A percentile compares a stretch with the other conserved stretches of the same genome.
phyloP scores from a whole-genome alignment of 1,284 basidiomycete species.

The Fomitopsis pinicola region DNA sequence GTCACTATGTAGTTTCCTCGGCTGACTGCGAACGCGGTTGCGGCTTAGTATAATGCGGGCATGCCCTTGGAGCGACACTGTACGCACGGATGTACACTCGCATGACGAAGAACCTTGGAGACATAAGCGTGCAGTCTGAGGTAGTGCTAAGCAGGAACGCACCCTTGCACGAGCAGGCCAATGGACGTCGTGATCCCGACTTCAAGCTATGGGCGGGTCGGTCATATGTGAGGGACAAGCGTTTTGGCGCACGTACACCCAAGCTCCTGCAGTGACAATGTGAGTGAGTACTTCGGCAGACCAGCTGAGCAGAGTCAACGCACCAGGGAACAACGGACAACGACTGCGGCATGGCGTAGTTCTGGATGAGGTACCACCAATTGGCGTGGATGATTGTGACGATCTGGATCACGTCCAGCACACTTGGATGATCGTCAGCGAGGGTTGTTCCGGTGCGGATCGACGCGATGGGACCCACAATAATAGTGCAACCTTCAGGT shows the following conservation, averaged over 20 bases:
- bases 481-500: not conserved
- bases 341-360: not conserved
- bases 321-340: slow-evolving; percentile 2
- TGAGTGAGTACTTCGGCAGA: not conserved
- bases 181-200: not conserved
- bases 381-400: slow-evolving; percentile 5
- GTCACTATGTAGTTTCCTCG: not conserved
- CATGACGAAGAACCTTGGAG: slow-evolving; percentile 4
- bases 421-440: not conserved
- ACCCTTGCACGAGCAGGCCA: slow-evolving; percentile 5
- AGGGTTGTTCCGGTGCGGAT: not conserved
- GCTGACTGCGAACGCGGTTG: not conserved
- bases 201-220: not conserved
- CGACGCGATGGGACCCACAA: not conserved
- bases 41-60: not conserved
- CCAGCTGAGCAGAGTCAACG: not conserved
- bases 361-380: slow-evolving; percentile 7
- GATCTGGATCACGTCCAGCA: slow-evolving; percentile 2
- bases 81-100: slow-evolving; percentile 3
- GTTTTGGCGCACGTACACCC: not conserved
- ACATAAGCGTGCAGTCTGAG: not conserved
- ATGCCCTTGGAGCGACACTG: no score
- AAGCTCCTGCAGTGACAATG: slow-evolving; percentile 3
- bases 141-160: not conserved
- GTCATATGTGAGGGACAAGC: not conserved